phyloP scores from a whole-genome alignment of 2,329 filamentous ascomycete genomes.

The Colletotrichum higginsianum region DNA sequence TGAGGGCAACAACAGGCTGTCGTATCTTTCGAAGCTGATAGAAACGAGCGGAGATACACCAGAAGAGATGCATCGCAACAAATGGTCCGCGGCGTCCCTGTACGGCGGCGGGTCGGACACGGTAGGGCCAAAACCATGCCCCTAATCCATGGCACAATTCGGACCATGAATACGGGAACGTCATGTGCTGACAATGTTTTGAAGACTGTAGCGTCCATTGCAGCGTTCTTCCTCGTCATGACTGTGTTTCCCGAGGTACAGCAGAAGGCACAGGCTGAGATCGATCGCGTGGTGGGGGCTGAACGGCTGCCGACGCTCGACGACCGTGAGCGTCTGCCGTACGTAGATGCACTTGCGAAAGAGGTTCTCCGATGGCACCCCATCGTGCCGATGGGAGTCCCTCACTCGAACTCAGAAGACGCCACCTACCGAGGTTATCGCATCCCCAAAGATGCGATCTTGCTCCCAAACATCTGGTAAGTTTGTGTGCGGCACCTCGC shows the following conservation, averaged over 20 bases:
- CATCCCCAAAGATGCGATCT: conserved; percentile 12
- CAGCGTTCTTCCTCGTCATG: conserved; percentile 63
- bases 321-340: conserved; percentile 65
- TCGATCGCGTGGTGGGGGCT: conserved; percentile 65
- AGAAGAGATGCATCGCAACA: neutral
- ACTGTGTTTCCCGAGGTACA: conserved; percentile 61
- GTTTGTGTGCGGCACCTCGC: neutral
- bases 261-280: conserved; percentile 63
- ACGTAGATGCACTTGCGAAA: conserved; percentile 67
- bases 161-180: too few relatives aligned
- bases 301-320: conserved; percentile 63
- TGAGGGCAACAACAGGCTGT: neutral
- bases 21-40: conserved; percentile 16
- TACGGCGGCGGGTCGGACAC: conserved; percentile 35
- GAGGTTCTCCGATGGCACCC: conserved; percentile 71
- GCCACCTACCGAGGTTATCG: conserved; percentile 12
- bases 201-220: conserved; percentile 49
- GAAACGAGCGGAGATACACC: neutral
- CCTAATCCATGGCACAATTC: too few relatives aligned
- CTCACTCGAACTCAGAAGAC: conserved; percentile 52
- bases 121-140: neutral
- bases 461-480: conserved; percentile 5
- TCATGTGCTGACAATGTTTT: neutral
- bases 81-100: conserved; percentile 27
- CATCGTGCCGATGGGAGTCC: conserved; percentile 60